Evolutionary conservation across 2,329 filamentous ascomycete genomes (phyloP), one percentile per base, ranked within the genome.

Genomic region (Fusarium mangiferae): DNA sequence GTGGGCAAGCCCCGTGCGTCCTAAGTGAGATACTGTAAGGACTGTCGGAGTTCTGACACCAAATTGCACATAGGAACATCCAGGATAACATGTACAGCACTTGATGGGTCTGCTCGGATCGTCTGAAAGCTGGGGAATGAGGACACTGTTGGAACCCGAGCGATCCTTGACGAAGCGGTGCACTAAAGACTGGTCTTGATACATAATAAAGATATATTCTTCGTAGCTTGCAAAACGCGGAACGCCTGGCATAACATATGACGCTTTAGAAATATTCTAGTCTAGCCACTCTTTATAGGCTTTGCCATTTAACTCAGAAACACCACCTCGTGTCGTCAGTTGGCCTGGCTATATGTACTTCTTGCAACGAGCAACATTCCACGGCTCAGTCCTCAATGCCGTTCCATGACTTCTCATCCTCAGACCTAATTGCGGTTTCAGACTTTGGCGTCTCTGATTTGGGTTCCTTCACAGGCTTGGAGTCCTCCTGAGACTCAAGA

Each of bases 401-500:
- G 60, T 84, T 83, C 83, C 83, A 84, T 14, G 84, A 84, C 71
- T 82, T 83, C 66, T 84, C 82, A 51, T 83, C 82, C n/a, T 84
- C 82, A 20, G 79, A 80, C 20, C 74, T 74, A n/a, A 63, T 64
- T 30, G 70, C 57, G 56, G 51, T 71, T 45, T 57, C 62, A 22
- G 68, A 57, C 49, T 69, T 72, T 46, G 48, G 24, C n/a, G 66
- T 68, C 49, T 59, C 63, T 28, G 64, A 65, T 41, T 70, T 71
- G 20, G 49, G 38, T 33, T 72, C 69, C 38, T 72, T 56, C 36
- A 60, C 61, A 30, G 76, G 69, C 66, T 70, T 75, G 5, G 70
- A 59, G 33, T 70, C 62, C 26, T 66, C 60, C 49, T 73, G 71
- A 24, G 76, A 65, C 66, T 74, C 63, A 39, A 77, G 44, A 18